Evolutionary conservation across 495 filamentous ascomycete species (phyloP).

Genomic region (Neurospora africana): DNA sequence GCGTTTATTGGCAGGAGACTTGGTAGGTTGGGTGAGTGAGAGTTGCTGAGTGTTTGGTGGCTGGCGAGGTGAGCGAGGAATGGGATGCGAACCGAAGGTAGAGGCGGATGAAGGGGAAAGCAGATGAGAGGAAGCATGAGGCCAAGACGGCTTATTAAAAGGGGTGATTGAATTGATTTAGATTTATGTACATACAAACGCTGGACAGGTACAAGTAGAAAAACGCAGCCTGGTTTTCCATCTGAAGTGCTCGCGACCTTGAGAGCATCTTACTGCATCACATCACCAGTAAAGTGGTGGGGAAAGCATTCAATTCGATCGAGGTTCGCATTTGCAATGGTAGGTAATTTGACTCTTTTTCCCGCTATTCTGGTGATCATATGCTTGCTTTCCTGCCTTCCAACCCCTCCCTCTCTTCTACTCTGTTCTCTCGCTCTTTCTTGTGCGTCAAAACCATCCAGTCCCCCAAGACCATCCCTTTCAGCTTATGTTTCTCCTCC

Average conservation of each 20-base stretch:
- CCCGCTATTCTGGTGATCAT: background rate
- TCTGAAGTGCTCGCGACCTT: background rate
- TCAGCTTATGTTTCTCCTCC: background rate
- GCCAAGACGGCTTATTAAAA: background rate
- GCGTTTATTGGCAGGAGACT: conserved; percentile 37
- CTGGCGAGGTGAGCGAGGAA: background rate
- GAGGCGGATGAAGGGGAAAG: background rate
- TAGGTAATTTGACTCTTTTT: background rate
- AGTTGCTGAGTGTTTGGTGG: background rate
- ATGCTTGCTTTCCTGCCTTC: background rate
- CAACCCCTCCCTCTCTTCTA: background rate
- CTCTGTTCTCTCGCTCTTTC: background rate
- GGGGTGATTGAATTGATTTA: background rate
- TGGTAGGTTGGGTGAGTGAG: conserved; percentile 19
- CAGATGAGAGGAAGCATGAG: background rate
- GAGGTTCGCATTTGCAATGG: background rate
- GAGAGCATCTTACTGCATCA: background rate
- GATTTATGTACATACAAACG: background rate
- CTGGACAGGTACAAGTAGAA: background rate
- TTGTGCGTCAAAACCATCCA: background rate
- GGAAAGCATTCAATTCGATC: background rate
- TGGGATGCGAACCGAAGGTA: too few species aligned
- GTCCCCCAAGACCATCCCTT: background rate
- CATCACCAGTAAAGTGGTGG: background rate
- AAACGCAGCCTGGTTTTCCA: background rate